phyloP scores from a whole-genome alignment of 352 stramenopile species.

The Globisporangium okanoganense region DNA sequence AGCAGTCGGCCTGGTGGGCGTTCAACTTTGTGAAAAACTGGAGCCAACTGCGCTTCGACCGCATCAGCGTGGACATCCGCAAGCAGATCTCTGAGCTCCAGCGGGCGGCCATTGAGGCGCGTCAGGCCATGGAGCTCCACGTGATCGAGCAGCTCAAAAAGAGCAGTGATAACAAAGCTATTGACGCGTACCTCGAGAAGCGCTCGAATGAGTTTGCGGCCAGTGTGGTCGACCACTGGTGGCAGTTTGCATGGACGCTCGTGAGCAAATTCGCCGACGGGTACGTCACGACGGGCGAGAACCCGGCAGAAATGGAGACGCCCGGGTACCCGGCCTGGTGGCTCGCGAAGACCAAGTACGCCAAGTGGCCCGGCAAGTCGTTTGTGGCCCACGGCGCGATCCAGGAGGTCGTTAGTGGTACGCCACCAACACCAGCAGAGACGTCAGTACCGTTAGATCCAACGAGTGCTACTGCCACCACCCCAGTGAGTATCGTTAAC shows the following conservation, averaged over 20 bases:
- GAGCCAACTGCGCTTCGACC: constrained; percentile 58
- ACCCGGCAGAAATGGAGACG: constrained; percentile 31
- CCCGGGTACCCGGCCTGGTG: constrained; percentile 51
- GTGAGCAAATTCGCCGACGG: constrained; percentile 52
- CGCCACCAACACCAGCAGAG: constrained; percentile 3
- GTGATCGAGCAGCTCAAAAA: constrained; percentile 16
- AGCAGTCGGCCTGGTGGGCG: constrained; percentile 57
- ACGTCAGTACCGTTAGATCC: no score
- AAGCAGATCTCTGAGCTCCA: constrained; percentile 30
- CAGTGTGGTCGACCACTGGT: constrained; percentile 41
- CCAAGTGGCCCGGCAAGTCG: constrained; percentile 42
- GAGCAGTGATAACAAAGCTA: not conserved
- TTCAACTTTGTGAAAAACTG: constrained; percentile 80
- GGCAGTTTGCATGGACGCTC: constrained; percentile 47
- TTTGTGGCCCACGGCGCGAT: constrained; percentile 26
- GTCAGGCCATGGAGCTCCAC: constrained; percentile 25
- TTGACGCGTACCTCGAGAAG: constrained; percentile 24
- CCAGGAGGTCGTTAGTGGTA: constrained; percentile 10
- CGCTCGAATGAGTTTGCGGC: constrained; percentile 40
- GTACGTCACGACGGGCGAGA: constrained; percentile 52
- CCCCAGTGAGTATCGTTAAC: not conserved
- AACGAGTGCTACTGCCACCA: not conserved
- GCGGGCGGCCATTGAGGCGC: constrained; percentile 24
- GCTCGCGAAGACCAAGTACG: constrained; percentile 33
- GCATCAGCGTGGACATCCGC: constrained; percentile 42